These are phyloP conservation scores for Thraustochytrium sp. DNA, from an alignment of 352 stramenopile genomes.

Conservation along the genomic window DNA sequence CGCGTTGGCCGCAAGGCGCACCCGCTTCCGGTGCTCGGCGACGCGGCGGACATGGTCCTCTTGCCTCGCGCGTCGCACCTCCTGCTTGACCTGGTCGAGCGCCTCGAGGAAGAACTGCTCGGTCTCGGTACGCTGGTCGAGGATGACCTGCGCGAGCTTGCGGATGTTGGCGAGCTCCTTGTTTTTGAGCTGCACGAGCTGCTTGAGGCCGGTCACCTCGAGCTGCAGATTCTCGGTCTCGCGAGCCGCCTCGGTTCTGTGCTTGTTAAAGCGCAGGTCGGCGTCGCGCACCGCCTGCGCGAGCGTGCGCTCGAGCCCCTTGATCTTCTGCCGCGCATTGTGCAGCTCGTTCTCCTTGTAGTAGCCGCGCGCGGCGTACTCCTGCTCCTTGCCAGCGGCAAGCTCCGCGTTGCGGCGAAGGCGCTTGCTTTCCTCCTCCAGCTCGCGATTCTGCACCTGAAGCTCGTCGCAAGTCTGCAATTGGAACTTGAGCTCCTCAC, in stretches of 20 bases:
- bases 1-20: constrained; percentile 39
- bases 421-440: constrained; percentile 50
- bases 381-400: constrained; percentile 68
- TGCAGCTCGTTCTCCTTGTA: constrained; percentile 50
- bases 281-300: constrained; percentile 58
- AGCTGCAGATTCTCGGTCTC: constrained; percentile 71
- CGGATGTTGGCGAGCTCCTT: constrained; percentile 80
- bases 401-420: constrained; percentile 71
- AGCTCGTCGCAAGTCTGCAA: constrained; percentile 79
- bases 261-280: constrained; percentile 55
- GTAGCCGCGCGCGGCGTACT: constrained; percentile 73
- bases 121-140: constrained; percentile 79
- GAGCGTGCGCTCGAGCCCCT: constrained; percentile 69
- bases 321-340: constrained; percentile 55
- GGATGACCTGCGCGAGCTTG: constrained; percentile 74
- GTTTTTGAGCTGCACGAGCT: constrained; percentile 81
- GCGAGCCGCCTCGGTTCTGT: constrained; percentile 49
- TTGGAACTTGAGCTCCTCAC: constrained; percentile 81
- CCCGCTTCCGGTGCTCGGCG: constrained; percentile 50
- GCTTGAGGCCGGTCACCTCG: constrained; percentile 71
- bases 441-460: constrained; percentile 62
- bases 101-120: constrained; percentile 85
- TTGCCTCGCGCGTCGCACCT: constrained; percentile 62
- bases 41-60: constrained; percentile 45
- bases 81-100: constrained; percentile 72